Conservation (phyloP, 2,329 filamentous ascomycete species). For the Fusarium sp. region DNA sequence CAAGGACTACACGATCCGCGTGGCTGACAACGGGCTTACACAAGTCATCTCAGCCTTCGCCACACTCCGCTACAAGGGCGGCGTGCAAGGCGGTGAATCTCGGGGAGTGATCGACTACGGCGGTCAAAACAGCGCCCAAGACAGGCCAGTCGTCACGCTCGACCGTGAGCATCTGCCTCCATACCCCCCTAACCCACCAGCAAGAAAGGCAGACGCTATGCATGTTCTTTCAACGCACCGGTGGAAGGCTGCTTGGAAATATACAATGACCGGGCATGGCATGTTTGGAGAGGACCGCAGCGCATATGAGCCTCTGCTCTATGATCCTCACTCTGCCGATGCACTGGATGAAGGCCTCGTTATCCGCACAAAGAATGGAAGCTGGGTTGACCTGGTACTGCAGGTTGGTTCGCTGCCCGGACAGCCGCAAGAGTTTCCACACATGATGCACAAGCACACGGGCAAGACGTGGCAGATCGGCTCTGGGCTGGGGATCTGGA, state of each 20-base stretch:
- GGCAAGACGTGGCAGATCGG: constrained; percentile 14
- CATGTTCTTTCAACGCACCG: constrained; percentile 6
- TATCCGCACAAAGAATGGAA: constrained; percentile 8
- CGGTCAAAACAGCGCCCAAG: constrained; percentile 1
- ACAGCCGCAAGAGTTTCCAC: constrained; percentile 3
- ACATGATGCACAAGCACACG: constrained; percentile 15
- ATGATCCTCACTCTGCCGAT: background rate
- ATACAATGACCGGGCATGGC: constrained; percentile 7
- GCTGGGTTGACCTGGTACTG: constrained; percentile 9
- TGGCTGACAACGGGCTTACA: constrained; percentile 6
- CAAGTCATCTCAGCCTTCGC: constrained; percentile 14
- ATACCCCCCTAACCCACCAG: constrained; percentile 9
- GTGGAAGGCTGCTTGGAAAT: constrained; percentile 8
- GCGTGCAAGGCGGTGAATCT: background rate
- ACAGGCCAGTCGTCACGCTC: background rate
- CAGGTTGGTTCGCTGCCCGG: constrained; percentile 8
- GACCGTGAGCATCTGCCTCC: constrained; percentile 4
- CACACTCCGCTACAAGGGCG: constrained; percentile 7
- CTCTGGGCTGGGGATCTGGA: constrained; percentile 2
- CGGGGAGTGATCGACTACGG: constrained; percentile 9
- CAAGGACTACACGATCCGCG: constrained; percentile 5
- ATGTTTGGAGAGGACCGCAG: constrained; percentile 6
- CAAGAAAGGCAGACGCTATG: constrained; percentile 8
- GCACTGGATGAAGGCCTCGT: constrained; percentile 5
- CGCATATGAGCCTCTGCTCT: constrained; percentile 2